Percentiles rank a stretch among this genome's conserved stretches.
Evolutionary conservation across 2,329 filamentous ascomycete genomes (phyloP).

Genomic region (Pezicula radicicola): DNA sequence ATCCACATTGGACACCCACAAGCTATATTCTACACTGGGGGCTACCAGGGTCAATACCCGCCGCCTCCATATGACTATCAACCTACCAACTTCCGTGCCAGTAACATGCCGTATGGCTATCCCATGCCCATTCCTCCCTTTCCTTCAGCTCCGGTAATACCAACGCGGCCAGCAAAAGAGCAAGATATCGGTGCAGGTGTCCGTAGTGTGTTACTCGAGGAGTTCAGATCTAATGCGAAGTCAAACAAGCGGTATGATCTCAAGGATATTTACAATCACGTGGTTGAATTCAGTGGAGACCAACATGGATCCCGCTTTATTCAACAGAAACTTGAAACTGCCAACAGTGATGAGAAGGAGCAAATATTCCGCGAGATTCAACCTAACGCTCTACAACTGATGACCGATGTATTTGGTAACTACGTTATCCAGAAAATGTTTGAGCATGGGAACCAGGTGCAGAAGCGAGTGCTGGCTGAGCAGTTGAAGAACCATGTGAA

Average conservation of each 20-base stretch:
- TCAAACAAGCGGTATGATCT: constrained; percentile 74
- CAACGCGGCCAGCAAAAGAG: constrained; percentile 27
- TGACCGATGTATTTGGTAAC: constrained; percentile 97
- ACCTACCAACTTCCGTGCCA: constrained; percentile 31
- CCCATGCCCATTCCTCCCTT: constrained; percentile 26
- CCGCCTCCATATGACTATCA: constrained; percentile 36
- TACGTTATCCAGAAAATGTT: constrained; percentile 99
- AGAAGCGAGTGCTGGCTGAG: constrained; percentile 83
- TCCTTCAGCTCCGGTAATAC: constrained; percentile 16
- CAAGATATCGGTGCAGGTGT: constrained; percentile 44
- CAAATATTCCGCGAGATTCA: constrained; percentile 85
- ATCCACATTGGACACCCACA: constrained; percentile 22
- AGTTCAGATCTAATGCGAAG: constrained; percentile 75
- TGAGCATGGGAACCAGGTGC: constrained; percentile 88
- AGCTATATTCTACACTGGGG: constrained; percentile 32
- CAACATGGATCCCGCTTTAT: constrained; percentile 96
- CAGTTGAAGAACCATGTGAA: constrained; percentile 86
- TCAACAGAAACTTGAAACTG: constrained; percentile 85
- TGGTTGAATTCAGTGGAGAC: constrained; percentile 94
- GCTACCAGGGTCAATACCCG: constrained; percentile 36
- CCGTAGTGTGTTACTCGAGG: constrained; percentile 72
- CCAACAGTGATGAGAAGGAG: constrained; percentile 95
- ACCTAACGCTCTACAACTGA: constrained; percentile 79
- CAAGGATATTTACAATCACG: constrained; percentile 81
- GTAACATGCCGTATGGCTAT: constrained; percentile 32